A percentile compares a stretch with the other conserved stretches of the same genome.
Evolutionary conservation across 1,284 basidiomycete genomes (phyloP).

Genomic region (Pseudozyma pruni): DNA sequence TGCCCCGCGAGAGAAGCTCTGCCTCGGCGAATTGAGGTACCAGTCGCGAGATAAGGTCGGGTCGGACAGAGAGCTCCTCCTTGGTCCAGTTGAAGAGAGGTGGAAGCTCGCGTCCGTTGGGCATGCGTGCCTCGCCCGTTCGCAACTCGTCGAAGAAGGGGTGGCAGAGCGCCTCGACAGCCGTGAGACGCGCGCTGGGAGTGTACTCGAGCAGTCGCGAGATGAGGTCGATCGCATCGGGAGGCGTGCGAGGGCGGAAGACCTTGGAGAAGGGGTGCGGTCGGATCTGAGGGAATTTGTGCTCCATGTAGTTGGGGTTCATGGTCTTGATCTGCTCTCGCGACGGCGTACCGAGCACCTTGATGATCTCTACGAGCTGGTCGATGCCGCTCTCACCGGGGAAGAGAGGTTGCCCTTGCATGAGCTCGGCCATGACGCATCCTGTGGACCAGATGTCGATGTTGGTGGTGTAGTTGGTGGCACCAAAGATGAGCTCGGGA

Average conservation of each 20-base stretch:
- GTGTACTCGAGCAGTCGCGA: conserved; percentile 96
- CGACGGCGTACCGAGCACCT: conserved; percentile 96
- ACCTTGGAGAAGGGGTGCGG: conserved; percentile 79
- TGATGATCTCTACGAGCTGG: conserved; percentile 99
- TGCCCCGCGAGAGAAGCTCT: conserved; percentile 84
- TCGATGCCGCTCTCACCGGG: conserved; percentile 99
- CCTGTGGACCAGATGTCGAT: conserved; percentile 99
- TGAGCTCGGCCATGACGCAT: conserved; percentile 99
- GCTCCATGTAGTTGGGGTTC: conserved; percentile 99
- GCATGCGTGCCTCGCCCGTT: conserved; percentile 82
- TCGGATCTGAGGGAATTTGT: conserved; percentile 99
- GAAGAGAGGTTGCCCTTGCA: conserved; percentile 98
- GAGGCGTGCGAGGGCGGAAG: conserved; percentile 94
- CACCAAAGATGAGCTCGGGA: conserved; percentile 98
- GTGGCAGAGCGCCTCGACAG: conserved; percentile 83
- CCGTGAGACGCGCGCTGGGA: conserved; percentile 87
- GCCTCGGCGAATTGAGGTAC: conserved; percentile 89
- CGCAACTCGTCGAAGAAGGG: conserved; percentile 98
- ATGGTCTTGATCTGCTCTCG: conserved; percentile 99
- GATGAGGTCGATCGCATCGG: conserved; percentile 95
- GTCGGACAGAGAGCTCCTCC: conserved; percentile 95
- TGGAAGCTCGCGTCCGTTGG: conserved; percentile 95
- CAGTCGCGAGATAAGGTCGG: conserved; percentile 89
- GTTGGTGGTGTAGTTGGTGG: conserved; percentile 99
- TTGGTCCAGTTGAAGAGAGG: conserved; percentile 94